Evolutionary conservation across 495 filamentous ascomycete genomes (phyloP), one percentile per base, ranked within the genome.

Genomic region (Tetracladium marchalianum): DNA sequence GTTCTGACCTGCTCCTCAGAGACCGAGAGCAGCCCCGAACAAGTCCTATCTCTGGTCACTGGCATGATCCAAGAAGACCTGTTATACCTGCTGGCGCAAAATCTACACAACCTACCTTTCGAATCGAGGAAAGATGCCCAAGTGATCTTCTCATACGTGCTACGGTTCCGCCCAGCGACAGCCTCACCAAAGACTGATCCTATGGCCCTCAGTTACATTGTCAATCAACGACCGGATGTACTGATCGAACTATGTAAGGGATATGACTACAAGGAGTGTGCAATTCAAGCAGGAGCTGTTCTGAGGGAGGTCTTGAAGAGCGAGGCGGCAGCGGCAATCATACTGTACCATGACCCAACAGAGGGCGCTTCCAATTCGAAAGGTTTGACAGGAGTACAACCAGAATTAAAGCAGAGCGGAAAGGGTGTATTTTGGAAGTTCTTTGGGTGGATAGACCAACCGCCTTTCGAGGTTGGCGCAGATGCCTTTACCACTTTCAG

Each of bases 401-500:
- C 77, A 16, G 77, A 80, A 19, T 62, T 73, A 11, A 76, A 70
- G 24, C 82, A 87, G 51, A 78, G 69, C 10, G 88, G 88, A 13
- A 70, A 76, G 11, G 90, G 90, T 0, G 76, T 95, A 1, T 96
- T 99, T 60, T 99, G 93, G 93, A 77, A 73, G n/a, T 97, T 97
- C 65, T 99, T 99, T 58, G 76, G 85, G 39, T 99, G 90, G 85
- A 95, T 99, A 46, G 87, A 97, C 61, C 81, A 84, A 57, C 82
- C 87, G 49, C 87, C 82, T 13, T 99, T 99, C 62, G 93, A 99
- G 68, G 84, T 97, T 47, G 90, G 88, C 56, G 90, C 93, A 27
- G 93, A 97, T 68, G 90, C 93, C 1, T 99, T 97, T 57, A 92
- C 86, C 34, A 97, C 90, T 6, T 99, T 99, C 63, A 73, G 90